Evolutionary conservation across 306 rosid species (phyloP).

Genomic region (Rosa multiflora): DNA sequence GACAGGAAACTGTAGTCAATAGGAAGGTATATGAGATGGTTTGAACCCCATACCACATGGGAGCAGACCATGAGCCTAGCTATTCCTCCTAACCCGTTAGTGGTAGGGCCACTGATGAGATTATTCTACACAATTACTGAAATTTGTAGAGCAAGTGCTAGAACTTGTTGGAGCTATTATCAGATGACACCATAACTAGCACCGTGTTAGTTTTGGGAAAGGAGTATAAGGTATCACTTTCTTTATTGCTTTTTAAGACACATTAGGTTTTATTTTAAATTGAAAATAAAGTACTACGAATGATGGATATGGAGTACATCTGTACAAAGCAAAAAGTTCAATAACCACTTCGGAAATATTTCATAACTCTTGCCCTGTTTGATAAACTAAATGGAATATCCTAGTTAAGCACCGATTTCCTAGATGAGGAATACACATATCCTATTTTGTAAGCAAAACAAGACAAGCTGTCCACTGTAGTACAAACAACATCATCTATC

Average conservation of each 20-base stretch:
- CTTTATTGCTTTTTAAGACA: neutral
- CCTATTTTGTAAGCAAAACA: neutral
- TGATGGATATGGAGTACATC: neutral
- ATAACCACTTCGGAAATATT: neutral
- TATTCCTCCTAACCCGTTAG: neutral
- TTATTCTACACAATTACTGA: neutral
- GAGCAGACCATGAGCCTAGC: neutral
- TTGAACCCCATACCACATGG: neutral
- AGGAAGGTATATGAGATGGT: neutral
- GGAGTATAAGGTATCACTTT: neutral
- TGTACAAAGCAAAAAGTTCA: neutral
- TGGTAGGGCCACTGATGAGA: neutral
- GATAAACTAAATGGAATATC: neutral
- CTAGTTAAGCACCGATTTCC: neutral
- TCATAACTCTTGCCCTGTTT: neutral
- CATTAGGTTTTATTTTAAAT: neutral
- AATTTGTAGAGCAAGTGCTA: too few species aligned
- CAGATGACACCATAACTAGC: neutral
- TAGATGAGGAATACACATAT: neutral
- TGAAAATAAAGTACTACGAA: neutral
- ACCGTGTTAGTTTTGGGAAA: neutral
- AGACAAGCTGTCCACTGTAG: neutral
- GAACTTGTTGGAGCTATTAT: neutral
- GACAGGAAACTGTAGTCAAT: neutral
- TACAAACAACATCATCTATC: neutral